These are phyloP conservation scores for Globisporangium iwayamae DNA, from an alignment of 352 stramenopile species.

Conservation along the genomic window DNA sequence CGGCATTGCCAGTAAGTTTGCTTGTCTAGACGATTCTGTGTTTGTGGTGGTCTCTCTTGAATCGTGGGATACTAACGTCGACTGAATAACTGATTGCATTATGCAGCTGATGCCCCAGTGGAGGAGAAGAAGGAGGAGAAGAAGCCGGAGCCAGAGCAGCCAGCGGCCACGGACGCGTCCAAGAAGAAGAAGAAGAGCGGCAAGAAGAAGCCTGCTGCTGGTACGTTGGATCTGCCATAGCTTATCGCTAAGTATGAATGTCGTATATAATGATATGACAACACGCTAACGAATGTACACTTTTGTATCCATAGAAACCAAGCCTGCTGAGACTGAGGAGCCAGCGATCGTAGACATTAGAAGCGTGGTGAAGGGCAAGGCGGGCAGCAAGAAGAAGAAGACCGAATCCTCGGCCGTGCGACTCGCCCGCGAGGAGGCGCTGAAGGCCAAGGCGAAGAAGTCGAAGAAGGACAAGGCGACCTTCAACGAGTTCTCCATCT, in stretches of 20 bases:
- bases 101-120: constrained; percentile 11
- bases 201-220: constrained; percentile 42
- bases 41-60: too few relatives aligned
- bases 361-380: constrained; percentile 67
- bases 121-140: constrained; percentile 40
- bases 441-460: constrained; percentile 67
- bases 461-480: constrained; percentile 72
- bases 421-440: constrained; percentile 66
- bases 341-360: constrained; percentile 65
- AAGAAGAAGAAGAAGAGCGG: constrained; percentile 67
- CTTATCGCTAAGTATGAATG: too few relatives aligned
- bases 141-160: constrained; percentile 27
- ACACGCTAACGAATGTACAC: background rate
- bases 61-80: background rate
- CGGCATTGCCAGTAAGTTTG: constrained; percentile 45
- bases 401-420: constrained; percentile 53
- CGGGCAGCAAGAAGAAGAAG: constrained; percentile 58
- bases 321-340: constrained; percentile 22
- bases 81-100: background rate
- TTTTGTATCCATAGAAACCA: constrained; percentile 13
- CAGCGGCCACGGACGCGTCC: constrained; percentile 25
- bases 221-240: background rate
- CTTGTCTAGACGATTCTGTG: background rate
- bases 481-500: constrained; percentile 85
- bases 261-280: background rate